phyloP scores from a whole-genome alignment of 2,329 filamentous ascomycete genomes.

The Lecanosticta acicola region DNA sequence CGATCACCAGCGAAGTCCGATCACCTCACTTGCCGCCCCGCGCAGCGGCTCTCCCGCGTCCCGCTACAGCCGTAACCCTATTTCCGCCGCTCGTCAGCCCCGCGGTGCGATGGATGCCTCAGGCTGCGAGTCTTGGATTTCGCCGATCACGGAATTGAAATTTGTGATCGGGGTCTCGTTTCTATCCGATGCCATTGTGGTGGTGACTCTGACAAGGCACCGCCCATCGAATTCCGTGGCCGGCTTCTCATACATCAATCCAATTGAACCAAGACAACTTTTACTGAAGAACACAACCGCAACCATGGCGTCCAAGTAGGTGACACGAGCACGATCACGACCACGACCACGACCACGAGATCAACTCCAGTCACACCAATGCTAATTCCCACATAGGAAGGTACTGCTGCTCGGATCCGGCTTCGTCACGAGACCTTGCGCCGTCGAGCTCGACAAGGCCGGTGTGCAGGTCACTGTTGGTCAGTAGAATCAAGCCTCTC shows the following conservation, averaged over 20 bases:
- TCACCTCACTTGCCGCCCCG: neutral
- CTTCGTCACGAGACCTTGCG: constrained; percentile 54
- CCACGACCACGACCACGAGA: too few relatives aligned
- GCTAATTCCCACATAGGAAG: constrained; percentile 23
- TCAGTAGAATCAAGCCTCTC: constrained; percentile 28
- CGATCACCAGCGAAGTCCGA: too few relatives aligned
- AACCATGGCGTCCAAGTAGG: constrained; percentile 7
- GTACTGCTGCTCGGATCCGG: constrained; percentile 50
- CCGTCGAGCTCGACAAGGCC: constrained; percentile 53
- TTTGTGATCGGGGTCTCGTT: neutral
- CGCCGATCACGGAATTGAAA: neutral
- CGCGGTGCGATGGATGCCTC: too few relatives aligned
- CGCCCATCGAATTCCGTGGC: constrained; percentile 4
- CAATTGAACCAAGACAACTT: neutral
- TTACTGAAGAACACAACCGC: neutral
- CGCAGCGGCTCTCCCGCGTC: neutral
- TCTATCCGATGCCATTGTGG: neutral
- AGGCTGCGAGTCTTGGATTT: neutral
- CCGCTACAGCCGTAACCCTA: neutral
- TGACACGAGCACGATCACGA: too few relatives aligned
- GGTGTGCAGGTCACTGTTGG: constrained; percentile 55
- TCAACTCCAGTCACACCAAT: neutral
- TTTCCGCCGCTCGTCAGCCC: too few relatives aligned
- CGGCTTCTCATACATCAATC: too few relatives aligned
- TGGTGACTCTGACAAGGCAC: constrained; percentile 1